Base-by-base conservation (phyloP, 805 yeast species). In the Metschnikowia peoriensis region DNA sequence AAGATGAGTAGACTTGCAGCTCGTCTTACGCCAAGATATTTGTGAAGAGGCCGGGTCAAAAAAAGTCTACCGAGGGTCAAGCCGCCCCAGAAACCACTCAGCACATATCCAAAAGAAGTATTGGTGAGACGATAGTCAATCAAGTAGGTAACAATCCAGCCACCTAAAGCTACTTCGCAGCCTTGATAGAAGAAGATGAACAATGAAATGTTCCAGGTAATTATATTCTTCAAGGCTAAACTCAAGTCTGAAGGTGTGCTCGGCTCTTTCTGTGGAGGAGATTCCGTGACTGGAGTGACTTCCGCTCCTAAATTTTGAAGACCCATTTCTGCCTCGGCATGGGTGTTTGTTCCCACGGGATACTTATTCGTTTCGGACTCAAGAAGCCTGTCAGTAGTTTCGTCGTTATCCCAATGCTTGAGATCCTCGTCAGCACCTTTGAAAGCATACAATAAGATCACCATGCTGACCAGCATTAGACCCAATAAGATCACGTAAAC, bases 31-130 rank as follows among this genome's bases (percentile, higher is more conserved):
- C 66, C 66, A 16, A 56, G 27, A 7, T 11, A 41, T 37, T 50
- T 59, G 54, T 61, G 58, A 7, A 59, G 42, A 7, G 58, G 53
- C 8, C 60, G 52, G n/a, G 66, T 63, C 45, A 61, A 38, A 27
- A 50, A 43, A 22, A 61, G 52, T 12, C 66, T 43, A 3, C 66
- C 66, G 6, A 63, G 29, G 2, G 65, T 63, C n/a, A 63, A 53
- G n/a, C 66, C 66, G 1, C 61, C 63, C 64, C 64, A 63, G 51
- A 61, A 62, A 0, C 66, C 66, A 39, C 62, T 58, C 56, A 61
- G 61, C 15, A 61, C 65, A 41, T 63, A 62, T 1, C 66, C 66
- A 28, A 54, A 57, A 1, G 59, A 53, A n/a, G 50, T 54, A 15
- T 35, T 50, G 10, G 61, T 58, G 41, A 57, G 54, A 10, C 65